Evolutionary conservation across 1,284 basidiomycete genomes (phyloP).

Genomic region (Phaffia rhodozyma): DNA sequence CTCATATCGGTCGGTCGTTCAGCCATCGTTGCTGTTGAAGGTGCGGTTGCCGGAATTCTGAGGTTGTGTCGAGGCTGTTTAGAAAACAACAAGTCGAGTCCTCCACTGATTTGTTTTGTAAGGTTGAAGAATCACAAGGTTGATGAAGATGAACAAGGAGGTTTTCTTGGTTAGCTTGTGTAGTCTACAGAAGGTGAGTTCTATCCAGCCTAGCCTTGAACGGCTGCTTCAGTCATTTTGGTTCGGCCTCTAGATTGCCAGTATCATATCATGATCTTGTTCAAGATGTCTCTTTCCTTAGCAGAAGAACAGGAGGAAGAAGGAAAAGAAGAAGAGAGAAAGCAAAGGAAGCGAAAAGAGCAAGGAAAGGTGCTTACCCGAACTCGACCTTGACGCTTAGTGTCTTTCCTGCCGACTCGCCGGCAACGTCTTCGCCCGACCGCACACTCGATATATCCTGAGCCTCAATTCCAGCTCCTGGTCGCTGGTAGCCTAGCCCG

Average conservation of each 20-base stretch:
- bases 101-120: conserved; percentile 42
- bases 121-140: not conserved
- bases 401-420: conserved; percentile 14
- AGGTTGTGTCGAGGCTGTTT: conserved; percentile 53
- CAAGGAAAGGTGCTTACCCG: conserved; percentile 26
- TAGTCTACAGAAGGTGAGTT: too few relatives aligned
- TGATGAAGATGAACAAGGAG: not conserved
- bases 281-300: too few relatives aligned
- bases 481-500: too few relatives aligned
- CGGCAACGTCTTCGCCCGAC: conserved; percentile 1
- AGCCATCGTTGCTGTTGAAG: conserved; percentile 24
- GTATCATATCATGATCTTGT: too few relatives aligned
- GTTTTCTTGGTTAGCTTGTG: too few relatives aligned
- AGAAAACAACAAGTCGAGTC: conserved; percentile 67
- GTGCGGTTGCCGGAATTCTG: conserved; percentile 45
- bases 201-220: too few relatives aligned
- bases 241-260: too few relatives aligned
- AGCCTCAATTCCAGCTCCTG: too few relatives aligned
- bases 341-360: not conserved
- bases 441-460: too few relatives aligned
- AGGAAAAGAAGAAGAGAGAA: not conserved
- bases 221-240: too few relatives aligned
- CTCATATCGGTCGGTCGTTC: conserved; percentile 52
- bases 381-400: conserved; percentile 30
- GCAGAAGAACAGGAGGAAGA: not conserved